Conservation (phyloP, 2,329 filamentous ascomycete species). For the Hymenoscyphus salicellus region DNA sequence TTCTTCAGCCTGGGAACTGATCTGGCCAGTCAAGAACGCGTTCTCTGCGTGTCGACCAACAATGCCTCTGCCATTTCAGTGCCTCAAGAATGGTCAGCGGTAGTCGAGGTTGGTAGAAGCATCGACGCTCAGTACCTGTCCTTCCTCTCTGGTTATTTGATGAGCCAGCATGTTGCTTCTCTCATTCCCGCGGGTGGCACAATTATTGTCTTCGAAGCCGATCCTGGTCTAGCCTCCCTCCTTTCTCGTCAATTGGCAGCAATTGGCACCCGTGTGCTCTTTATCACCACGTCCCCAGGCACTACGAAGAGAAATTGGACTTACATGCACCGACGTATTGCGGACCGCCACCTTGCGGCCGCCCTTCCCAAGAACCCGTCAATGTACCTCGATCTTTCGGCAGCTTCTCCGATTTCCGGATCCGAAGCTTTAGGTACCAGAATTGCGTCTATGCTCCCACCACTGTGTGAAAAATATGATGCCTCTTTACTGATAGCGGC, state of each 20-base stretch:
- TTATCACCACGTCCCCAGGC: background rate
- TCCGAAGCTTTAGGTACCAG: background rate
- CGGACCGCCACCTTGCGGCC: background rate
- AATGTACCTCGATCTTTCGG: background rate
- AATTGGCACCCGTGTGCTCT: background rate
- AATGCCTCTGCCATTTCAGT: background rate
- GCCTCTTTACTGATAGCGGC: background rate
- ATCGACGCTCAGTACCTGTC: background rate
- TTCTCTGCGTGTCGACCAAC: background rate
- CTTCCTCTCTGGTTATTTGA: background rate
- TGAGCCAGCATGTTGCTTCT: background rate
- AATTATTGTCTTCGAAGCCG: background rate
- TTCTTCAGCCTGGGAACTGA: slow-evolving; percentile 5
- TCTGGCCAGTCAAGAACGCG: background rate
- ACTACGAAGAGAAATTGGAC: background rate
- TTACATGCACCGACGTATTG: background rate
- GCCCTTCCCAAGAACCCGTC: background rate
- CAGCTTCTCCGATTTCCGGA: background rate
- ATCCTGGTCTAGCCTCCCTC: background rate
- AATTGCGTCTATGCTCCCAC: background rate
- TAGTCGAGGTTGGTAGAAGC: background rate
- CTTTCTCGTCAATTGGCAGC: background rate
- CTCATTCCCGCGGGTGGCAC: background rate
- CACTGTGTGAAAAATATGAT: background rate
- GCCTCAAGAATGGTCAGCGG: background rate